A percentile compares a stretch with the other conserved stretches of the same genome.
Conservation (phyloP, 1,284 basidiomycete species). For the Agroathelia rolfsii region DNA sequence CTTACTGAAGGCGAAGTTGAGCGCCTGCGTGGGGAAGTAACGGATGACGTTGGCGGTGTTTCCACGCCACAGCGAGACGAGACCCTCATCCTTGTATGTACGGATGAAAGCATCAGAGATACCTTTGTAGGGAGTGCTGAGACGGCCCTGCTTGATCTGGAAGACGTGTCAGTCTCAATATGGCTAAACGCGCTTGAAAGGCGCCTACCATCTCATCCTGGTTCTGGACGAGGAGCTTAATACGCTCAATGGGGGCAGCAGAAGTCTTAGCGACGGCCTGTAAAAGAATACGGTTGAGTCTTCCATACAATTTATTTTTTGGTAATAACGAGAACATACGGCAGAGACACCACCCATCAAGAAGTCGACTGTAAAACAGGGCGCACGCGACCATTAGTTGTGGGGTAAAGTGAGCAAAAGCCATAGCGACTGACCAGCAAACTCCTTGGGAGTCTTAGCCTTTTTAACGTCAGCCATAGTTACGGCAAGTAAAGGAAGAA, state of each 20-base stretch:
- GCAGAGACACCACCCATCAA: slow-evolving; percentile 90
- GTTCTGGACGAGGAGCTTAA: slow-evolving; percentile 97
- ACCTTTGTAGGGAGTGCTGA: slow-evolving; percentile 88
- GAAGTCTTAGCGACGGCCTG: slow-evolving; percentile 96
- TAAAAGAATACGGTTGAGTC: slow-evolving; percentile 13
- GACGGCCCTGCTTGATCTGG: slow-evolving; percentile 94
- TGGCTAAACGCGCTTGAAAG: slow-evolving; percentile 3
- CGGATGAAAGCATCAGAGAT: slow-evolving; percentile 81
- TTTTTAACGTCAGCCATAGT: slow-evolving; percentile 74
- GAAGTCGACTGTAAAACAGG: slow-evolving; percentile 61
- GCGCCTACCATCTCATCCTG: slow-evolving; percentile 81
- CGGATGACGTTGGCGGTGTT: slow-evolving; percentile 98
- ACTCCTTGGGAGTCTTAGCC: slow-evolving; percentile 73
- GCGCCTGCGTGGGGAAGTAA: slow-evolving; percentile 94
- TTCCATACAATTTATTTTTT: slow-evolving; percentile 1
- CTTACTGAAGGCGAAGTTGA: slow-evolving; percentile 93
- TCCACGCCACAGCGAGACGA: slow-evolving; percentile 88
- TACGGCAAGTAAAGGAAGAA: slow-evolving; percentile 25
- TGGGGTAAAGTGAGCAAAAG: slow-evolving; percentile 11
- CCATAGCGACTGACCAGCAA: slow-evolving; percentile 46
- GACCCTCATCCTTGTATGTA: slow-evolving; percentile 86
- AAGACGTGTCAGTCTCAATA: slow-evolving; percentile 20
- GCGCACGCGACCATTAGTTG: slow-evolving; percentile 13
- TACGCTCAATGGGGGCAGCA: slow-evolving; percentile 97
- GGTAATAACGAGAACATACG: slow-evolving; percentile 35